Evolutionary conservation across 2,329 filamentous ascomycete species (phyloP).

Genomic region (Chaetomium sp.): DNA sequence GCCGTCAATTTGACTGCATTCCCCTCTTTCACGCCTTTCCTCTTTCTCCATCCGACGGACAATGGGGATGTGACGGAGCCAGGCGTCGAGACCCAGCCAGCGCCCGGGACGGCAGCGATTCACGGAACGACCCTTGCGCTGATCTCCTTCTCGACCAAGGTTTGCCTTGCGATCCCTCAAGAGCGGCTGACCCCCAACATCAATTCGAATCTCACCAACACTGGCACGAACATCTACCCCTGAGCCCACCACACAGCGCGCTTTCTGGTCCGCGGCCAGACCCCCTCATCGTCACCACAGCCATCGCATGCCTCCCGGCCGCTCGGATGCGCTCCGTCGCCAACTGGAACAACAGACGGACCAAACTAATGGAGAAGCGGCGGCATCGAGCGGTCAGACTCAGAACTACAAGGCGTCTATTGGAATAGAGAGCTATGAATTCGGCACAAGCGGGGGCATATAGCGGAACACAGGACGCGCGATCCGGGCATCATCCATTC

Average conservation of each 20-base stretch:
- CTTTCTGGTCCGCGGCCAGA: conserved; percentile 22
- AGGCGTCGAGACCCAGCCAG: conserved; percentile 7
- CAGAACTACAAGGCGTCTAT: conserved; percentile 23
- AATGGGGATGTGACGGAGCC: conserved; percentile 4
- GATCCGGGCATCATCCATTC: conserved; percentile 5
- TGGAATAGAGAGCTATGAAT: conserved; percentile 27
- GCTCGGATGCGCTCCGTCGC: conserved; percentile 14
- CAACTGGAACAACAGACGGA: conserved; percentile 3
- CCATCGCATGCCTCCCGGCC: not conserved
- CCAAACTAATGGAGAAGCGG: conserved; percentile 32
- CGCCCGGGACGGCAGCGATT: conserved; percentile 5
- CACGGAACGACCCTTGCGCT: conserved; percentile 1
- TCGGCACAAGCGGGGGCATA: conserved; percentile 13
- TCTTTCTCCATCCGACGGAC: not conserved
- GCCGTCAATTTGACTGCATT: not conserved
- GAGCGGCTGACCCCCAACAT: not conserved
- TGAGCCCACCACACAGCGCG: conserved; percentile 3
- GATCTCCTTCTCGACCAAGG: not conserved
- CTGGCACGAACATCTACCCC: not conserved
- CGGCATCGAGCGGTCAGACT: conserved; percentile 18
- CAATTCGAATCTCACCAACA: not conserved
- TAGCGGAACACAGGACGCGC: conserved; percentile 16
- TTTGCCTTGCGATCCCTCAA: not conserved
- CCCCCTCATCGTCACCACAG: not conserved
- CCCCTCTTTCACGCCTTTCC: not conserved